These are phyloP conservation scores for Cyclospora cayetanensis DNA, from an alignment of 169 alveolate genomes.

Conservation along the genomic window DNA sequence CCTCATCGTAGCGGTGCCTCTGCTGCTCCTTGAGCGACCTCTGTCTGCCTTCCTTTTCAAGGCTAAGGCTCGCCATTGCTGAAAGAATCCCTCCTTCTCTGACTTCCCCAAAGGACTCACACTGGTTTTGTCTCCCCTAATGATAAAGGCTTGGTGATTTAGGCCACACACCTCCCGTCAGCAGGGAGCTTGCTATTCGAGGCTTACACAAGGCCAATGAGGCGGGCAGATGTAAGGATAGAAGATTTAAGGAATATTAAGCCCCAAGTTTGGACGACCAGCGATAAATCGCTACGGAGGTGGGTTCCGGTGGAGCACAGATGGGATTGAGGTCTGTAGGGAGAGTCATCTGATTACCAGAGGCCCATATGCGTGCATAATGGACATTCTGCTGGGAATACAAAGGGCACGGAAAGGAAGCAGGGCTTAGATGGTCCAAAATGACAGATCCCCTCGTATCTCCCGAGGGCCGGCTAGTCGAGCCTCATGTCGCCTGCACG, in stretches of 20 bases:
- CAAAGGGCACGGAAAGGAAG: background rate
- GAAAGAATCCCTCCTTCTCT: too few species aligned
- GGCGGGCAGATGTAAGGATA: background rate
- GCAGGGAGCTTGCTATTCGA: background rate
- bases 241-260: background rate
- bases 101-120: too few species aligned
- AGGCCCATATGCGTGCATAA: background rate
- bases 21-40: slow-evolving; percentile 60
- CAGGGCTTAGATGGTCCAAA: background rate
- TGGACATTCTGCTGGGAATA: background rate
- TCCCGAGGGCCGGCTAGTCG: slow-evolving; percentile 11
- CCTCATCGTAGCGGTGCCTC: slow-evolving; percentile 9
- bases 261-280: background rate
- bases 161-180: background rate
- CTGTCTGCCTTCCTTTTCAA: slow-evolving; percentile 64
- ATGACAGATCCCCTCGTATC: background rate
- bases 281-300: background rate
- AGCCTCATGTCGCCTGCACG: background rate
- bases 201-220: background rate
- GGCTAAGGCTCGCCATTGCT: slow-evolving; percentile 46
- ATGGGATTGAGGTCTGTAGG: background rate
- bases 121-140: too few species aligned
- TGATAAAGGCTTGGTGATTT: background rate
- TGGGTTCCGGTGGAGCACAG: background rate
- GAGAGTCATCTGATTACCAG: background rate